Evolutionary conservation across 225 moss, liverwort and hornwort species (phyloP).

Genomic region (Anthoceros angustus): DNA sequence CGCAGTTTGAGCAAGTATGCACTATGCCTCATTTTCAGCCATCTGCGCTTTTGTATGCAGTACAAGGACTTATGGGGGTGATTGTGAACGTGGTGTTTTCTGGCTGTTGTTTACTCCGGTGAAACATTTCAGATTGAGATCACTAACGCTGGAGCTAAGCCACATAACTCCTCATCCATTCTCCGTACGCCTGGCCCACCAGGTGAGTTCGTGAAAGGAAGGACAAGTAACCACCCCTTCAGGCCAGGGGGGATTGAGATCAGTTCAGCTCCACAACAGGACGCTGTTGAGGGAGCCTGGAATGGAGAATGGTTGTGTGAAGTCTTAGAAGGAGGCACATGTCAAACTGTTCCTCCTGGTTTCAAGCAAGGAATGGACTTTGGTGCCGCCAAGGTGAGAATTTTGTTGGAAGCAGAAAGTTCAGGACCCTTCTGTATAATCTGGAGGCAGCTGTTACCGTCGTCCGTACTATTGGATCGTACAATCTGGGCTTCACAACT

Average conservation of each 20-base stretch:
- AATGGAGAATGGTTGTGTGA: slow-evolving; percentile 81
- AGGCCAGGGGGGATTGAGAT: slow-evolving; percentile 85
- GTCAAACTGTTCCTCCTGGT: slow-evolving; percentile 81
- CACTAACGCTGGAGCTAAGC: slow-evolving; percentile 50
- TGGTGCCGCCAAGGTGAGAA: slow-evolving; percentile 60
- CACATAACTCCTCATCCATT: slow-evolving; percentile 87
- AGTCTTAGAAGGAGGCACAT: slow-evolving; percentile 71
- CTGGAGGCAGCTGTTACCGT: too few relatives aligned
- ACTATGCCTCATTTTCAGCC: neutral
- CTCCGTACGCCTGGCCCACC: slow-evolving; percentile 77
- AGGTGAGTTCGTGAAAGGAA: slow-evolving; percentile 82
- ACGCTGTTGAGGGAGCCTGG: slow-evolving; percentile 47
- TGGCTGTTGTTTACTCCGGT: neutral
- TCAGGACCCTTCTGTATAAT: neutral
- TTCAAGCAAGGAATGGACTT: slow-evolving; percentile 84
- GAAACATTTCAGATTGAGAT: slow-evolving; percentile 48
- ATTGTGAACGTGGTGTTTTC: neutral
- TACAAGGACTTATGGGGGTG: neutral
- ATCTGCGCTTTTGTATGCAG: neutral
- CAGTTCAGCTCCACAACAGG: slow-evolving; percentile 59
- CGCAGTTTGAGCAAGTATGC: slow-evolving; percentile 62
- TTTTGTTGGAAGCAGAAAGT: neutral
- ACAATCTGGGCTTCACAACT: too few relatives aligned
- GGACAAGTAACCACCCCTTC: slow-evolving; percentile 86
- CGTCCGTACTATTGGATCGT: too few relatives aligned